Evolutionary conservation across 2,329 filamentous ascomycete species (phyloP), one percentile per base, ranked within the genome.

Genomic region (Pseudogymnoascus sp.): DNA sequence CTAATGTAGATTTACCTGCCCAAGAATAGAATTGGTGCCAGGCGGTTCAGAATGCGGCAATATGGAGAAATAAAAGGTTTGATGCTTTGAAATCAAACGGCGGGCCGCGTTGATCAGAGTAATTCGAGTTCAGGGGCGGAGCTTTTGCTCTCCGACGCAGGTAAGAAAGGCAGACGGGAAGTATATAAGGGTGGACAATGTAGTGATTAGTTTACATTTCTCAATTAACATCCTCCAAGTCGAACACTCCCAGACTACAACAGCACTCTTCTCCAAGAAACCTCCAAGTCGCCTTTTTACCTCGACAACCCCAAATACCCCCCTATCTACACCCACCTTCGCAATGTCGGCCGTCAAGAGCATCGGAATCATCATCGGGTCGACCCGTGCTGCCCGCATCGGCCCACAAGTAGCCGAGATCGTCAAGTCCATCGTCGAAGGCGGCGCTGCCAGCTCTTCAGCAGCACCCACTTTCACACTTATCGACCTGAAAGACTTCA

Each of bases 401-500:
- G 76, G 76, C 4, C 72, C 72, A 1, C 69, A 69, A 24, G 71
- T 78, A 11, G 71, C 75, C 5, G 67, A 65, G n/a, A 66, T 76
- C 59, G 73, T 78, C 60, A 67, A 69, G 35, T 66, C 68, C 14
- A 62, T 68, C 37, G 62, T 77, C 19, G 65, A 72, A 60, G 65
- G 35, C 69, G 22, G 28, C 65, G 66, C 7, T 65, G 71, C 24
- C 46, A 6, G 19, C 67, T 43, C 12, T 22, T 7, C 56, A 62
- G 60, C 3, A 60, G 64, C 4, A 60, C 33, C 65, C 63, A 64
- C 14, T 67, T 71, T 78, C 28, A 60, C 65, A 3, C 64, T 68
- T 19, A 69, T 79, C 50, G 76, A 79, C 63, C 62, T 80, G 14
- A 70, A 70, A 31, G 67, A 73, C 38, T 76, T 75, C 65, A 73